These are phyloP conservation scores for Durusdinium trenchii DNA, from an alignment of 73 alveolate species.

Conservation along the genomic window DNA sequence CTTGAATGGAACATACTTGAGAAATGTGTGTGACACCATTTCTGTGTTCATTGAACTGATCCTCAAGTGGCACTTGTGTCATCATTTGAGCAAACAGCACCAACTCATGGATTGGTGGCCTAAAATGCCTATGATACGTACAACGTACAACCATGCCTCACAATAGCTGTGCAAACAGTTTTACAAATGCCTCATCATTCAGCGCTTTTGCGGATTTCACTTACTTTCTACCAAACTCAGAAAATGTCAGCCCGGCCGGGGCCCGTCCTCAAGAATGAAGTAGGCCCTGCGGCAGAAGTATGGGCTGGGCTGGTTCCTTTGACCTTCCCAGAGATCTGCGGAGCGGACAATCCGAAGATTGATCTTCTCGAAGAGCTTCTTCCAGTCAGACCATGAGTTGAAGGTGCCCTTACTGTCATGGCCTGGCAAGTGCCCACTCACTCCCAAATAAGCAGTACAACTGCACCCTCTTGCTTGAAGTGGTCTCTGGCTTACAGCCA, in stretches of 20 bases:
- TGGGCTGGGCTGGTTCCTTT: slow-evolving; percentile 35
- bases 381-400: slow-evolving; percentile 22
- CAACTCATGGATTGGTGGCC: too few species aligned
- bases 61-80: too few species aligned
- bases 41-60: too few species aligned
- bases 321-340: slow-evolving; percentile 51
- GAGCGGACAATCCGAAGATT: not conserved
- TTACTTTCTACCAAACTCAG: not conserved
- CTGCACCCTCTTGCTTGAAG: too few species aligned
- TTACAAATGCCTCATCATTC: not conserved
- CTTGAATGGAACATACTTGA: too few species aligned
- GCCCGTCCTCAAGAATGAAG: slow-evolving; percentile 70
- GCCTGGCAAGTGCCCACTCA: too few species aligned
- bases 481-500: not conserved
- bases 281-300: slow-evolving; percentile 70
- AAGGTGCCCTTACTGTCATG: slow-evolving; percentile 54
- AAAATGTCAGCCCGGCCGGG: too few species aligned
- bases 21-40: too few species aligned
- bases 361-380: slow-evolving; percentile 22
- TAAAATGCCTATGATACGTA: too few species aligned
- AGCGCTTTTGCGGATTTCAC: not conserved
- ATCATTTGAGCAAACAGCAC: too few species aligned
- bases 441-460: too few species aligned
- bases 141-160: too few species aligned
- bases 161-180: not conserved